Conservation (phyloP, 1,284 basidiomycete genomes). For the Butyriboletus regius region DNA sequence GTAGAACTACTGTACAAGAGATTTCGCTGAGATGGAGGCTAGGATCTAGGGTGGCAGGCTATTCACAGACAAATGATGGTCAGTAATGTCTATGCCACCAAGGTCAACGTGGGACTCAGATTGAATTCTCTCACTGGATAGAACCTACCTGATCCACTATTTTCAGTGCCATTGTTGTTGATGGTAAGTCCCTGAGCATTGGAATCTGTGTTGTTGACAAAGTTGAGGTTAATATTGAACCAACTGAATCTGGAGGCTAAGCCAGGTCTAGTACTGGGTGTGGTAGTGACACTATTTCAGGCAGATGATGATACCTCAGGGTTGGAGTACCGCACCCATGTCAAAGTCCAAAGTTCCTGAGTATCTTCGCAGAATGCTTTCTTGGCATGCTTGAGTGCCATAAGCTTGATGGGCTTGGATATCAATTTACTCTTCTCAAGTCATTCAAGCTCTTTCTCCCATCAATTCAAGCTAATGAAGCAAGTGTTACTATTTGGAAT, state of each 20-base stretch:
- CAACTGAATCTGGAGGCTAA: neutral
- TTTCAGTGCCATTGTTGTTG: conserved; percentile 4
- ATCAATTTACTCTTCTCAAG: neutral
- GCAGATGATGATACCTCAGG: neutral
- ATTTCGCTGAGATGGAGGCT: neutral
- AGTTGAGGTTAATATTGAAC: conserved; percentile 1
- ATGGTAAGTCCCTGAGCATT: conserved; percentile 7
- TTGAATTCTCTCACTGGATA: neutral
- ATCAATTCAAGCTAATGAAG: conserved; percentile 1
- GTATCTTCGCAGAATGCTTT: neutral
- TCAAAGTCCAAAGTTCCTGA: neutral
- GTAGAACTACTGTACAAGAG: neutral
- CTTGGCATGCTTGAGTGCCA: neutral
- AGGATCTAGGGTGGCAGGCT: neutral
- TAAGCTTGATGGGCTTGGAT: neutral
- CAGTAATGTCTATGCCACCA: neutral
- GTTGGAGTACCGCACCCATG: neutral
- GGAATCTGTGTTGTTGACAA: neutral
- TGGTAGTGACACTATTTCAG: neutral
- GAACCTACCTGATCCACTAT: conserved; percentile 10
- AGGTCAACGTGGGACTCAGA: neutral
- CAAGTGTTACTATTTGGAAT: neutral
- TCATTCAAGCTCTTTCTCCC: conserved; percentile 3
- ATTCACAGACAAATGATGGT: neutral
- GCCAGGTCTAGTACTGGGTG: conserved; percentile 6